Base-by-base conservation (phyloP, 2,329 filamentous ascomycete species). In the Emergomyces africanus region DNA sequence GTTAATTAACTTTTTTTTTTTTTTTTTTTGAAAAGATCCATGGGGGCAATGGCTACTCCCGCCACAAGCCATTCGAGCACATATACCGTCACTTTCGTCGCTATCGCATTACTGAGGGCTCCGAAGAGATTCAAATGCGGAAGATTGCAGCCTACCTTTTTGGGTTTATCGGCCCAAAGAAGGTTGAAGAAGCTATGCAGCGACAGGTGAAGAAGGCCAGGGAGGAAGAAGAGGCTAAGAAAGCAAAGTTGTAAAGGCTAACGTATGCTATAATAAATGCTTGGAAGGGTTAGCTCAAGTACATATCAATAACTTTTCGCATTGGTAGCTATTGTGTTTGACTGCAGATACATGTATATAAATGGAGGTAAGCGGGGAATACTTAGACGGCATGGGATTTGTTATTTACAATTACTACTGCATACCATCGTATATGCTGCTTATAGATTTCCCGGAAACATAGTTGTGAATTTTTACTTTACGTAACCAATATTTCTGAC, bases 101-200 rank as follows among this genome's bases (percentile, higher is more conserved):
- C 28, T 85, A 85, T 65, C 71, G 83, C 41, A 86, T 85, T 62
- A 85, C 83, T 0, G 83, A 85, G 67, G 83, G 82, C 0, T 82
- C 80, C 58, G 83, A 85, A 67, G 82, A 85, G 72, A 83, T 85
- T 57, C 82, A 85, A 70, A 85, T 85, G 78, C 74, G 82, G n/a
- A 84, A 84, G 70, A 77, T 85, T 10, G 82, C 81, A 0, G 81
- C 79, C 10, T 83, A 80, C 69, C 63, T 83, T 49, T 83, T 84
- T 67, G 81, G 79, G 0, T 82, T 70, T 56, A 48, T 57, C 9
- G 61, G 61, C 20, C 61, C 61, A 25, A 61, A 57, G 39, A 61
- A 57, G 42, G 42, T 35, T 59, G 62, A 61, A 9, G 42, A 64
- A 59, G 23, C 42, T 15, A 57, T 39, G 46, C 37, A 5, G 37